Conservation (phyloP, 768 basidiomycete species). For the Boletus coccyginus region DNA sequence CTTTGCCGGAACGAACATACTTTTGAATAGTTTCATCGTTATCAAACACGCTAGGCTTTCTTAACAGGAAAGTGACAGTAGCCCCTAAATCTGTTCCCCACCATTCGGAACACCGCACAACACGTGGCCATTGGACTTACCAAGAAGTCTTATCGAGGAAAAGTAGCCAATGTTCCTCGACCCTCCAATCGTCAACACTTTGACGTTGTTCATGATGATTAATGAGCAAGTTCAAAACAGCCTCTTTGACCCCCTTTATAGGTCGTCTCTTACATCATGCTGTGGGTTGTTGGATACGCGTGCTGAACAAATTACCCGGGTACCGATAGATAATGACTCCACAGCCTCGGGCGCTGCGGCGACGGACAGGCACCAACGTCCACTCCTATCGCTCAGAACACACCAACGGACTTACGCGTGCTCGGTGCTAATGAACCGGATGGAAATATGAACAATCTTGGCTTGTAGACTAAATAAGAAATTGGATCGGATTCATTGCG, state of each 20-base stretch:
- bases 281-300: not conserved
- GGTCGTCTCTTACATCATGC: constrained; percentile 2
- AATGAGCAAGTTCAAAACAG: not conserved
- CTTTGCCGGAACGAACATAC: constrained; percentile 50
- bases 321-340: not conserved
- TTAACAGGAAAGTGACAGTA: constrained; percentile 62
- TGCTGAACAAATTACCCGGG: not conserved
- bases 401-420: not conserved
- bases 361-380: not conserved
- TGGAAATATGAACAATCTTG: not conserved
- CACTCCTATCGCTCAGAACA: not conserved
- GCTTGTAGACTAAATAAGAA: not conserved
- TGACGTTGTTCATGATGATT: constrained; percentile 19
- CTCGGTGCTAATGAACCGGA: not conserved
- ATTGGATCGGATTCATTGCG: not conserved
- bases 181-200: constrained; percentile 46
- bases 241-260: not conserved
- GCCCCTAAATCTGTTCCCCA: constrained; percentile 48
- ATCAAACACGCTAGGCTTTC: constrained; percentile 52
- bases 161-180: constrained; percentile 57
- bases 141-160: constrained; percentile 45
- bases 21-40: constrained; percentile 49
- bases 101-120: not conserved
- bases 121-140: constrained; percentile 25
- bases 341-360: not conserved